Percentiles rank a stretch among this genome's conserved stretches.
These are phyloP conservation scores for Chlamydomonas eustigma DNA, from an alignment of 139 green algal species.

Conservation along the genomic window DNA sequence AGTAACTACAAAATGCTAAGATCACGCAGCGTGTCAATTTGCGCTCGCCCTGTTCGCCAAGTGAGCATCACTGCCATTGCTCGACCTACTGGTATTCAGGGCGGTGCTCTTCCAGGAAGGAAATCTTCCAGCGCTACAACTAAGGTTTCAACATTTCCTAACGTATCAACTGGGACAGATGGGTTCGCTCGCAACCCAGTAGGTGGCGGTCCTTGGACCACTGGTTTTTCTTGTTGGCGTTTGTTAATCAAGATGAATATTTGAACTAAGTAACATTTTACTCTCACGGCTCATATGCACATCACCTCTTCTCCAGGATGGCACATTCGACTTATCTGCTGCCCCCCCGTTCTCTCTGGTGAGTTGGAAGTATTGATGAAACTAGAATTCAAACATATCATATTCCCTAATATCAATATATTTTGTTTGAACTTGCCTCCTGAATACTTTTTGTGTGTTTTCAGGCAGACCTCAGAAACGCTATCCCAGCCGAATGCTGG, in stretches of 20 bases:
- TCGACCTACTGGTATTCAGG: neutral
- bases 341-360: conserved; percentile 14
- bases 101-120: neutral
- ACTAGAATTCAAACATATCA: too few species aligned
- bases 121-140: neutral
- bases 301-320: conserved; percentile 11
- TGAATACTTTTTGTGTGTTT: too few species aligned
- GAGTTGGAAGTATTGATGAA: too few species aligned
- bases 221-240: too few species aligned
- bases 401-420: neutral
- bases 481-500: conserved; percentile 79
- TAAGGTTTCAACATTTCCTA: neutral
- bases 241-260: too few species aligned
- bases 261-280: too few species aligned
- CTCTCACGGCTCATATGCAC: too few species aligned
- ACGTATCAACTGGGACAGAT: neutral
- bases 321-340: conserved; percentile 14
- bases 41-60: neutral
- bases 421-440: neutral
- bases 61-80: neutral
- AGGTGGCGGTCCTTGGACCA: neutral
- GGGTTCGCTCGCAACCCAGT: neutral
- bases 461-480: conserved; percentile 64
- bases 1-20: too few species aligned
- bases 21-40: too few species aligned